These are phyloP conservation scores for Tolypocladium inflatum DNA, from an alignment of 2,329 filamentous ascomycete species.

Conservation along the genomic window DNA sequence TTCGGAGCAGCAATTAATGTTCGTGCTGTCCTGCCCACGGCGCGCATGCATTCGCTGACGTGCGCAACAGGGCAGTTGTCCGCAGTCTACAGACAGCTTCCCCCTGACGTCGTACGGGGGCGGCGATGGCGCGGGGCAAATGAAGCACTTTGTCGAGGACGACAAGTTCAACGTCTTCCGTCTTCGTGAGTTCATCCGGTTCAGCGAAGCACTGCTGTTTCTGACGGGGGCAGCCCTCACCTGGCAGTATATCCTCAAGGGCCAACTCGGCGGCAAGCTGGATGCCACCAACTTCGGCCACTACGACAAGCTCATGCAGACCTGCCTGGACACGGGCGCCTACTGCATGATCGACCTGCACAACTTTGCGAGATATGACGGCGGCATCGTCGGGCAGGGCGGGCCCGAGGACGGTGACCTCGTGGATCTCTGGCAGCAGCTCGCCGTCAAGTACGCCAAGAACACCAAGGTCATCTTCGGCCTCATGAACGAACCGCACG, in stretches of 20 bases:
- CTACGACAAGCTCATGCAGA: constrained; percentile 47
- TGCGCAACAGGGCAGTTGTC: constrained; percentile 26
- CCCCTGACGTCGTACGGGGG: constrained; percentile 21
- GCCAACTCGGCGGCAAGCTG: constrained; percentile 38
- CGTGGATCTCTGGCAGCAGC: constrained; percentile 45
- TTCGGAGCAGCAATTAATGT: constrained; percentile 38
- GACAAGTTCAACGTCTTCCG: constrained; percentile 45
- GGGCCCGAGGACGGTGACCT: constrained; percentile 52
- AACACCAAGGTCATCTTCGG: constrained; percentile 47
- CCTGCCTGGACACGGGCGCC: constrained; percentile 45
- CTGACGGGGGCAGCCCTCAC: constrained; percentile 21
- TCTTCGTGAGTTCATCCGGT: constrained; percentile 26
- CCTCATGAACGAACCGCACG: constrained; percentile 63
- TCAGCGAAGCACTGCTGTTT: neutral
- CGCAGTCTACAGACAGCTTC: constrained; percentile 22
- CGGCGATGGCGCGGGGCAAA: constrained; percentile 36
- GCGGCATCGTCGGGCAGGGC: constrained; percentile 54
- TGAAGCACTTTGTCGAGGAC: constrained; percentile 45
- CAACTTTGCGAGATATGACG: constrained; percentile 53
- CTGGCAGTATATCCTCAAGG: constrained; percentile 52
- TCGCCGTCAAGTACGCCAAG: constrained; percentile 49
- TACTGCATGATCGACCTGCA: constrained; percentile 51
- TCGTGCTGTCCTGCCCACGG: constrained; percentile 4
- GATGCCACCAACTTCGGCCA: constrained; percentile 35
- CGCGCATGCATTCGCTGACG: neutral